These are phyloP conservation scores for Talaromyces sp. DNA, from an alignment of 2,329 filamentous ascomycete species.

Conservation along the genomic window DNA sequence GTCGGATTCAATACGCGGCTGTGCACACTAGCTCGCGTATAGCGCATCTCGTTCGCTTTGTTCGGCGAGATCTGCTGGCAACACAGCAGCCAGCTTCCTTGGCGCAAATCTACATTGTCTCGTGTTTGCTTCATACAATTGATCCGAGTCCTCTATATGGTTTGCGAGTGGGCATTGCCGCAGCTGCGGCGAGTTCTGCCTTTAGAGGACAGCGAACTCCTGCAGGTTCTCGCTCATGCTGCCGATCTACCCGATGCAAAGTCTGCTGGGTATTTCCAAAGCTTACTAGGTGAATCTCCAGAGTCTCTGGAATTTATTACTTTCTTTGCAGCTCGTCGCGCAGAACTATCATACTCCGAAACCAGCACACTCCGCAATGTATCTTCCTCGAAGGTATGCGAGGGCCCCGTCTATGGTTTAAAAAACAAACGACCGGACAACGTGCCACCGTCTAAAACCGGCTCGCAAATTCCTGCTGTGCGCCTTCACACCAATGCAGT, in stretches of 20 bases:
- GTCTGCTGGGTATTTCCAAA: not conserved
- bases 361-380: not conserved
- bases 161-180: not conserved
- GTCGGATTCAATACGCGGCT: no score
- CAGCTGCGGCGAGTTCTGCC: conserved; percentile 1
- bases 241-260: not conserved
- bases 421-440: not conserved
- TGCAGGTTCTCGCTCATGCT: conserved; percentile 1
- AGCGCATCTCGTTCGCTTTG: no score
- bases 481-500: conserved; percentile 32
- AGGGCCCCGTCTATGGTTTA: not conserved
- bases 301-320: conserved; percentile 2
- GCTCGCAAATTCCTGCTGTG: not conserved
- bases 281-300: conserved; percentile 3
- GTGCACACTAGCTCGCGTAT: no score
- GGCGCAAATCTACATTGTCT: no score
- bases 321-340: not conserved
- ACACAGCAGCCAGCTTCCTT: no score
- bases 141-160: not conserved
- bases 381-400: not conserved
- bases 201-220: conserved; percentile 1
- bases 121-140: no score
- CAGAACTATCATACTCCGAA: not conserved
- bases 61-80: no score
- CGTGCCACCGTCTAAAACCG: not conserved